Evolutionary conservation across 2,329 filamentous ascomycete genomes (phyloP), one percentile per base, ranked within the genome.

Genomic region (Aphanoascus verrucosus): DNA sequence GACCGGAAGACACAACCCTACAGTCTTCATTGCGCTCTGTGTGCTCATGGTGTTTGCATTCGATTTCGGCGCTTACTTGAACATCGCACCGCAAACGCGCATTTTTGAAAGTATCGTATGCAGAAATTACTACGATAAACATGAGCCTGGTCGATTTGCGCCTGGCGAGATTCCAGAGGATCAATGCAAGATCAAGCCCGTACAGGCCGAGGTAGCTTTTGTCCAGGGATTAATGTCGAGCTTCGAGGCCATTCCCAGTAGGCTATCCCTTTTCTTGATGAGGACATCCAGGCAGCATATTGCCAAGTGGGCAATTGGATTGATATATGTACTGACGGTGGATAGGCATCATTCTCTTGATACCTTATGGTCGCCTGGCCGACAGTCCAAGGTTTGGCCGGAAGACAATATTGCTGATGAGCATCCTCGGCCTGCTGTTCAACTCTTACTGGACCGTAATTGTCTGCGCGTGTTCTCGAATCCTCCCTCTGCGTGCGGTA

Each of bases 171-270:
- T 78, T 14, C 63, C 68, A 1, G 75, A 78, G 64, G 64, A 67
- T n/a, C 58, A 73, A 57, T 78, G 75, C 61, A 78, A 78, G 63
- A 62, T 72, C n/a, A 68, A 71, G 32, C 66, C 66, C 41, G 68
- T 78, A 17, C 75, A 77, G 58, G 67, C 73, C 45, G 70, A 74
- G 60, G 58, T 77, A 58, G 74, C 75, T 0, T 71, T 72, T 51
- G 71, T 78, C 11, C 75, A 76, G 57, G 74, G 73, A 1, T 74
- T 74, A 64, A 68, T 71, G 61, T 73, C 74, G 56, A 73, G 74
- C 52, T 77, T 75, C 55, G 72, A 75, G 59, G 71, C 69, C 3
- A 55, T 69, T 31, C 55, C 70, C 37, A 68, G 69, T 69, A 66
- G 40, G 65, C 58, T 9, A 34, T 17, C 14, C 31, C 11, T 45